Conservation (phyloP, 2,329 filamentous ascomycete genomes). For the Harringtonia lauricola region DNA sequence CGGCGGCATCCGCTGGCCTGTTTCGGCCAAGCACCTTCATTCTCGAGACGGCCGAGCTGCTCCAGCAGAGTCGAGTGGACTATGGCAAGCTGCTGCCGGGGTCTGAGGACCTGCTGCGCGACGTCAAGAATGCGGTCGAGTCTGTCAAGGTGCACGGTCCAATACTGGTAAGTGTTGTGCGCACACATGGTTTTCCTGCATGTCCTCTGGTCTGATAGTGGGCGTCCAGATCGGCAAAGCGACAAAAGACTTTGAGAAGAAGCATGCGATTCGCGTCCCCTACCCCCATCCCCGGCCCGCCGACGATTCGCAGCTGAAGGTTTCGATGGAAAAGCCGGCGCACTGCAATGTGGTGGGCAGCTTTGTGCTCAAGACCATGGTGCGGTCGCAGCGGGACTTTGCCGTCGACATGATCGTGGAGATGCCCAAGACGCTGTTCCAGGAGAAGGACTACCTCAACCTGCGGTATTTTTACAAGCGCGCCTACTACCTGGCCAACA, state of each 20-base stretch:
- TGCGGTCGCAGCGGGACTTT: conserved; percentile 46
- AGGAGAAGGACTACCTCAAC: conserved; percentile 90
- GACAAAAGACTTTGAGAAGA: conserved; percentile 53
- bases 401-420: conserved; percentile 76
- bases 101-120: conserved; percentile 37
- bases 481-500: conserved; percentile 78
- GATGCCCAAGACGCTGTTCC: conserved; percentile 71
- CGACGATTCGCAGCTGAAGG: conserved; percentile 68
- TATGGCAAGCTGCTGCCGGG: conserved; percentile 36
- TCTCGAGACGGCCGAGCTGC: conserved; percentile 47
- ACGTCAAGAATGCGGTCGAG: conserved; percentile 42
- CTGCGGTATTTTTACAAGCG: conserved; percentile 91
- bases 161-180: conserved; percentile 30
- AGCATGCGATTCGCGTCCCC: conserved; percentile 60
- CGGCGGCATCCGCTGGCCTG: conserved; percentile 18
- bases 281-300: conserved; percentile 73
- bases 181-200: neutral
- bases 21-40: conserved; percentile 40
- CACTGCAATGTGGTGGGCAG: conserved; percentile 84
- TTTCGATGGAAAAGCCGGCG: conserved; percentile 64
- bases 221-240: conserved; percentile 53
- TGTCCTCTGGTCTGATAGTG: too few relatives aligned
- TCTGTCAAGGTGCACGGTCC: conserved; percentile 36
- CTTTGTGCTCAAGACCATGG: conserved; percentile 66
- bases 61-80: conserved; percentile 42